Percentiles rank a stretch among this genome's conserved stretches.
Conservation (phyloP, 2,329 filamentous ascomycete genomes). For the Clarireedia sp. region DNA sequence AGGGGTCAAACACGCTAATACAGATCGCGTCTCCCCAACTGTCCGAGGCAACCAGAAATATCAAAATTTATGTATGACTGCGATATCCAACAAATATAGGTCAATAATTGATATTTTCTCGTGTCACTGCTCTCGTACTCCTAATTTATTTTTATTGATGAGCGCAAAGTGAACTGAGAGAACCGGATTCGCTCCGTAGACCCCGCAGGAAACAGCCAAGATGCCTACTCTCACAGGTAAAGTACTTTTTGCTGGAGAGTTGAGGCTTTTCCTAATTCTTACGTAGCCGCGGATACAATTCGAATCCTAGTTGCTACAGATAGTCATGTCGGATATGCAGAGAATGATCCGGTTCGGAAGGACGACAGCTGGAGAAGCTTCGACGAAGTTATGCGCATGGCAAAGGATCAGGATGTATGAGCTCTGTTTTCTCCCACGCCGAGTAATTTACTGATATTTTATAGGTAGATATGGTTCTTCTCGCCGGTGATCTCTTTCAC, state of each 20-base stretch:
- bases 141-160: background rate
- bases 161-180: background rate
- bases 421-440: background rate
- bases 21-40: constrained; percentile 18
- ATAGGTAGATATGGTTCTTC: constrained; percentile 87
- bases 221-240: constrained; percentile 23
- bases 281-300: constrained; percentile 64
- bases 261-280: constrained; percentile 5
- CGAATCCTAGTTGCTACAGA: constrained; percentile 91
- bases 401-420: constrained; percentile 68
- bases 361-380: constrained; percentile 97
- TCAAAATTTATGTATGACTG: background rate
- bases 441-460: constrained; percentile 1
- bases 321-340: constrained; percentile 95
- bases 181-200: background rate
- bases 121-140: background rate
- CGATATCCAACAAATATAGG: background rate
- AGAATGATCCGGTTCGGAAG: constrained; percentile 87
- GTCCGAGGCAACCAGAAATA: constrained; percentile 3
- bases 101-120: background rate
- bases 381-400: constrained; percentile 88
- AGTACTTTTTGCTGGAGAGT: background rate
- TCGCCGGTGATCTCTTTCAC: constrained; percentile 93
- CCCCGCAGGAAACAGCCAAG: constrained; percentile 5
- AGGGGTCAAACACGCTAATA: constrained; percentile 18